Base-by-base conservation (phyloP, 164 flowering plant species). In the Macadamia tetraphylla region DNA sequence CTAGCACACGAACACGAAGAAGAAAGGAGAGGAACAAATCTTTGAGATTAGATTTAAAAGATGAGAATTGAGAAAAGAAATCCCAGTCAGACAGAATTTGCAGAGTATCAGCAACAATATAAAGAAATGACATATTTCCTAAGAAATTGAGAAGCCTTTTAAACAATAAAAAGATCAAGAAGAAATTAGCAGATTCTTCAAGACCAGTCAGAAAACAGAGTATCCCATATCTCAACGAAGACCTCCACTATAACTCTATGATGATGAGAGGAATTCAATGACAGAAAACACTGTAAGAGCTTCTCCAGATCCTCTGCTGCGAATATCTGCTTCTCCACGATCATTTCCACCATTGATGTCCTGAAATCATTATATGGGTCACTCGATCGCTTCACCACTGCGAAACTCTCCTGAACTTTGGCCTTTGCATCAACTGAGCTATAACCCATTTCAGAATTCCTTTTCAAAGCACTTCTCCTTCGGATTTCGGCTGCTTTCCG, bases 331-430 rank as follows among this genome's bases (percentile, higher is more conserved):
- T 82, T 90, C 76, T 87, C 89, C 1, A 86, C 75, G 0, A 90
- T 90, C 96, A 90, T 90, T 76, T 90, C 96, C 83, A 90, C 84
- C 92, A 90, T 90, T 32, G 96, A 90, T 0, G 77, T 77, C 74
- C 86, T 83, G 77, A 90, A 90, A 75, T 90, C 96, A 6, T 71
- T 74, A 63, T 81, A 73, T 17, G 92, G 96, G 64, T 90, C 91
- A 31, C 79, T 83, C 29, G 96, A 86, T 4, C 78, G 64, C 77
- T 90, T 90, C 77, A 84, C 88, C 63, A 90, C 88, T 4, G 92
- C 92, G 1, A 87, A 77, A 68, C 92, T 85, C 48, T 81, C 92
- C 30, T 72, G 70, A 59, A 84, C 82, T 60, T 70, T 78, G 62
- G 71, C 81, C 31, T 61, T 59, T 14, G 59, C 17, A 5, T n/a